Conservation (phyloP, 164 flowering plant species). For the Paratinospora sagittata region DNA sequence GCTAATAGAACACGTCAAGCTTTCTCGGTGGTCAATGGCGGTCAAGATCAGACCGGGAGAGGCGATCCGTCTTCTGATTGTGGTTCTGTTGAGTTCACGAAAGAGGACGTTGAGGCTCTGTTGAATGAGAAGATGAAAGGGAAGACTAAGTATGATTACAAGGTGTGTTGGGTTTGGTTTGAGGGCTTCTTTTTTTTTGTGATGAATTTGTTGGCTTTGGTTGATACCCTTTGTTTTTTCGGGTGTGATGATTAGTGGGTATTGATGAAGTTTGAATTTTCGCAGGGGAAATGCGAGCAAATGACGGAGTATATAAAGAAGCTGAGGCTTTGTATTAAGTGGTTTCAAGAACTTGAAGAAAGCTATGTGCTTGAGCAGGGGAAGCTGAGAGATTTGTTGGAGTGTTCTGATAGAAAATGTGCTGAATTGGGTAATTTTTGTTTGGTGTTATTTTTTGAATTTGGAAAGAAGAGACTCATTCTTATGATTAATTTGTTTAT, state of each 20-base stretch:
- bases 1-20: conserved; percentile 44
- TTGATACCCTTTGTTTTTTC: background rate
- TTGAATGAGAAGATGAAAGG: conserved; percentile 65
- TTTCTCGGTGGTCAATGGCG: conserved; percentile 55
- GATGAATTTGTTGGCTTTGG: background rate
- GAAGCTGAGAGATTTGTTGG: conserved; percentile 33
- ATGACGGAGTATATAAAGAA: conserved; percentile 57
- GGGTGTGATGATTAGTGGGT: background rate
- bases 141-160: conserved; percentile 66
- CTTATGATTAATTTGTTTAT: background rate
- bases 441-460: background rate
- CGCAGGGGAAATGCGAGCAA: conserved; percentile 66
- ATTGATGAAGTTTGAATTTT: background rate
- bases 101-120: conserved; percentile 75
- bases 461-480: background rate
- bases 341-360: conserved; percentile 63
- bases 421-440: conserved; percentile 46
- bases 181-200: no score
- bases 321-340: conserved; percentile 60
- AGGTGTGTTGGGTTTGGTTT: conserved; percentile 34
- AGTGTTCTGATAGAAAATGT: conserved; percentile 37
- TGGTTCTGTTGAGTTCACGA: conserved; percentile 56
- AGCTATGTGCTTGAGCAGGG: conserved; percentile 44
- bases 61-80: conserved; percentile 47
- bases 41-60: conserved; percentile 35